Evolutionary conservation across 2,329 filamentous ascomycete genomes (phyloP), one percentile per base, ranked within the genome.

Genomic region (Fusarium solani-melongenae): DNA sequence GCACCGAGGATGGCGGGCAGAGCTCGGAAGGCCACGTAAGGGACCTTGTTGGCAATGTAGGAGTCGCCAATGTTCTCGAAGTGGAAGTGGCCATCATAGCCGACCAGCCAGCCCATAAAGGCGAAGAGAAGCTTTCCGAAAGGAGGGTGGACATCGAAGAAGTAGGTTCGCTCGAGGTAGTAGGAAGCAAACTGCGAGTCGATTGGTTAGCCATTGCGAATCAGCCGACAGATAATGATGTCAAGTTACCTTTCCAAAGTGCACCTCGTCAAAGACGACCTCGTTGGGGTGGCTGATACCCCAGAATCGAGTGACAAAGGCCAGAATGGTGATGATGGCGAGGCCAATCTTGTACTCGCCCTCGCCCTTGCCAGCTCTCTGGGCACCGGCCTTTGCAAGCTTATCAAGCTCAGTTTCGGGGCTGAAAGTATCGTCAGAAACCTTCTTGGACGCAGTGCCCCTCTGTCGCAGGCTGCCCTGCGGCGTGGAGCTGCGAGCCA

Each of bases 1-100:
- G 96, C 93, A 75, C 96, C 96, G 77, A 98, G 91, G 58, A 96
- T 90, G 68, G 96, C 96, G 46, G 96, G 96, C 87, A 99, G 90
- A 53, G 95, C 93, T 77, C 96, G 94, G 86, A 97, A 98, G 71
- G 96, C 95, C 72, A 99, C 93, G 83, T 99, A 99, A 39, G 96
- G 96, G 46, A 99, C 95, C 82, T 97, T 96, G 88, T 99, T 98
- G 69, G 92, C 90, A 79, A 98, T 94, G 87, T 99, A 99, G 20
- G 96, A 98, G 83, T 98, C 96, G 80, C 96, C 96, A 83, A 99
- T 99, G 86, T 98, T 99, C 78, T 99, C 96, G 84, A 99, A 99
- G 81, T 98, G 91, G 86, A 98, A 99, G 81, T 95, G 92, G 77
- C 96, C 96, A 85, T 98, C 94, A 83, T 97, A 99, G 80, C 96